phyloP scores from a whole-genome alignment of 1,284 basidiomycete genomes.

The Cryptococcus sp. region DNA sequence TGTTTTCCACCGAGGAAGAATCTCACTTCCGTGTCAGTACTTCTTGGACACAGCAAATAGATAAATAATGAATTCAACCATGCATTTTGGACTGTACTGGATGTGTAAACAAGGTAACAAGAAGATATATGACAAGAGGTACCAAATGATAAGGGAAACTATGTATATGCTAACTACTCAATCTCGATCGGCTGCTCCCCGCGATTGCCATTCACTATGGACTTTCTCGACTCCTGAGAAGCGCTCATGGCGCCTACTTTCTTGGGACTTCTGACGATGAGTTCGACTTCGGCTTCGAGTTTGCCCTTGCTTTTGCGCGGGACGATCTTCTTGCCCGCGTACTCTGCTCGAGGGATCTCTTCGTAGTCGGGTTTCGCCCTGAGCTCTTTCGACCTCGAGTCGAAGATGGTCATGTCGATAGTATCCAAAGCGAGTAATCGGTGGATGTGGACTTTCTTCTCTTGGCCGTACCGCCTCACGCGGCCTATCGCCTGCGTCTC shows the following conservation, averaged over 20 bases:
- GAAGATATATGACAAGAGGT: no score
- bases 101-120: no score
- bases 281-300: slow-evolving; percentile 8
- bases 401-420: slow-evolving; percentile 74
- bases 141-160: no score
- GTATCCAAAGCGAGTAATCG: slow-evolving; percentile 78
- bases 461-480: slow-evolving; percentile 81
- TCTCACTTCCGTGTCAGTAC: no score
- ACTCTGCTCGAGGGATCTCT: slow-evolving; percentile 31
- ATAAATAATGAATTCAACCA: no score
- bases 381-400: slow-evolving; percentile 30
- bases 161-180: slow-evolving; percentile 3
- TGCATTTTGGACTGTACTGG: no score
- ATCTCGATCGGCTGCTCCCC: slow-evolving; percentile 5
- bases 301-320: slow-evolving; percentile 8
- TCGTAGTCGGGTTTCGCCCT: slow-evolving; percentile 40
- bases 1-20: no score
- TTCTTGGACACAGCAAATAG: no score
- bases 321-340: slow-evolving; percentile 23
- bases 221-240: not conserved
- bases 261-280: slow-evolving; percentile 17
- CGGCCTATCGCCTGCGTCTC: slow-evolving; percentile 91
- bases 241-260: slow-evolving; percentile 4
- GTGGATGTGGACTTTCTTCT: slow-evolving; percentile 76
- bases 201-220: not conserved